These are phyloP conservation scores for Pyrenochaeta sp. DNA, from an alignment of 2,329 filamentous ascomycete species.

Conservation along the genomic window DNA sequence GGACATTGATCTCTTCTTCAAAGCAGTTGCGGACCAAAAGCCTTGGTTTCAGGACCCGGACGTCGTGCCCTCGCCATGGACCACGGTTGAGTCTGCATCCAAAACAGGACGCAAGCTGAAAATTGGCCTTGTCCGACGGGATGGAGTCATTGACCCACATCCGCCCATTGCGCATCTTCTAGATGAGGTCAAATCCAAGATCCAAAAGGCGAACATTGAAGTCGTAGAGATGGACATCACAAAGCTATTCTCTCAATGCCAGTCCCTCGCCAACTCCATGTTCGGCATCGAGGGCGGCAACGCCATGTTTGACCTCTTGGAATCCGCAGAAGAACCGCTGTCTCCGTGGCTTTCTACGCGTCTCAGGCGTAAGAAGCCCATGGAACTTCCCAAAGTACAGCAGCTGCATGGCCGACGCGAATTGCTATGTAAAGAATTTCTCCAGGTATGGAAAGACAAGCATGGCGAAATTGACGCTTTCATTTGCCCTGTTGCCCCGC, in stretches of 20 bases:
- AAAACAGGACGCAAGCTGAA: constrained; percentile 40
- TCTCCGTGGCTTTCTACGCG: constrained; percentile 67
- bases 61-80: constrained; percentile 53
- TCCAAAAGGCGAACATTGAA: constrained; percentile 57
- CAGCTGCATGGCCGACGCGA: constrained; percentile 63
- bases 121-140: constrained; percentile 60
- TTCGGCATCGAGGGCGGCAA: constrained; percentile 67
- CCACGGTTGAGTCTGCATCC: constrained; percentile 25
- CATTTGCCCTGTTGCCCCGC: constrained; percentile 70
- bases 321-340: constrained; percentile 64
- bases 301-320: constrained; percentile 65
- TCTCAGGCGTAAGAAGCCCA: constrained; percentile 58
- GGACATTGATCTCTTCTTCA: constrained; percentile 64
- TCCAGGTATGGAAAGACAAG: constrained; percentile 64
- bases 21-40: constrained; percentile 61
- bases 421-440: constrained; percentile 63
- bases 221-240: constrained; percentile 67
- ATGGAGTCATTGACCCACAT: constrained; percentile 61
- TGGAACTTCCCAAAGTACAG: constrained; percentile 59
- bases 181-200: constrained; percentile 52
- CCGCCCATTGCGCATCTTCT: constrained; percentile 60
- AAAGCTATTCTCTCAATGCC: constrained; percentile 61
- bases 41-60: constrained; percentile 61
- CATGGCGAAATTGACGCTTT: constrained; percentile 65
- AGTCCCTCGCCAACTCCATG: constrained; percentile 65